Percentiles rank a stretch among this genome's conserved stretches.
phyloP scores from a whole-genome alignment of 192 early-diverging fungal genomes.

The Ambispora gerdemannii region DNA sequence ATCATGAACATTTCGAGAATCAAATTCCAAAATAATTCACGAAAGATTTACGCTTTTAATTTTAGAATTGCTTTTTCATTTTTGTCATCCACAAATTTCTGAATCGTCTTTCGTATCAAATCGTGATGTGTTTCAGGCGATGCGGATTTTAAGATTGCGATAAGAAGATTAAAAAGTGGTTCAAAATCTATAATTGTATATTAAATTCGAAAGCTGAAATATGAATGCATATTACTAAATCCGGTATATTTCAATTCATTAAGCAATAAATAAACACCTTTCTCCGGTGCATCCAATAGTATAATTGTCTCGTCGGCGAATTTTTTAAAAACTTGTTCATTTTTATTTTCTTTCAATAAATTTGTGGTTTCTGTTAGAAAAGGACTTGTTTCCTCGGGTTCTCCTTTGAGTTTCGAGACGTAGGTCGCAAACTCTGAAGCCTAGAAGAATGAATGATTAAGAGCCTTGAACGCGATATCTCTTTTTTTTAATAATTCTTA shows the following conservation, averaged over 20 bases:
- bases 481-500: no score
- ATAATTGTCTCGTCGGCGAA: conserved; percentile 55
- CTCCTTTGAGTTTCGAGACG: conserved; percentile 57
- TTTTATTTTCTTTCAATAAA: conserved; percentile 57
- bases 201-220: no score
- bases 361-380: conserved; percentile 49
- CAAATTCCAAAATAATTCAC: conserved; percentile 32
- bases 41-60: conserved; percentile 11
- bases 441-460: conserved; percentile 44
- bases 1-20: conserved; percentile 38
- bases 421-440: conserved; percentile 69
- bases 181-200: conserved; percentile 12
- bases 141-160: conserved; percentile 26
- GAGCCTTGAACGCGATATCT: no score
- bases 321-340: conserved; percentile 51
- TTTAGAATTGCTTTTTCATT: conserved; percentile 25
- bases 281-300: conserved; percentile 56
- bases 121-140: conserved; percentile 13
- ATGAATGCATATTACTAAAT: no score
- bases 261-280: conserved; percentile 52
- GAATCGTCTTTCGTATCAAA: conserved; percentile 17
- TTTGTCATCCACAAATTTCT: conserved; percentile 2
- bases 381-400: conserved; percentile 43
- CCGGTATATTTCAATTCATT: no score
- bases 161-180: conserved; percentile 22